These are phyloP conservation scores for Kwoniella pini DNA, from an alignment of 768 basidiomycete species.

Conservation along the genomic window DNA sequence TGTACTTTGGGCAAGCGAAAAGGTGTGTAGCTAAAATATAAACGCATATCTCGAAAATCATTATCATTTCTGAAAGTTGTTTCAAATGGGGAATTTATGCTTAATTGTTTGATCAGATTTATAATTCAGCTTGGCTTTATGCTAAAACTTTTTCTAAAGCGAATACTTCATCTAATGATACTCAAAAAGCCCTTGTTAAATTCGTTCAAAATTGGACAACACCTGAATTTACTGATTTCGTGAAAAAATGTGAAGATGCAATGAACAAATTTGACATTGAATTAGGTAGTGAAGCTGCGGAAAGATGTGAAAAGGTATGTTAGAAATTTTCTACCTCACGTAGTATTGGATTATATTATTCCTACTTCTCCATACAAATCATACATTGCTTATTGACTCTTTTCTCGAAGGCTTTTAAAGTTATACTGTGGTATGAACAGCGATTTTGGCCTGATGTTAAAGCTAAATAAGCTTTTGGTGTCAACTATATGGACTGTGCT, in stretches of 20 bases:
- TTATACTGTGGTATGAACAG: slow-evolving; percentile 26
- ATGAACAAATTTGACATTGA: slow-evolving; percentile 49
- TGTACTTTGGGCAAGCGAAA: slow-evolving; percentile 78
- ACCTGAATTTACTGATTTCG: slow-evolving; percentile 50
- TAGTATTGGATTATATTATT: too few species aligned
- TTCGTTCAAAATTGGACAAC: slow-evolving; percentile 69
- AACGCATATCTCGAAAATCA: too few species aligned
- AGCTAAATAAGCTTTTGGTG: background rate
- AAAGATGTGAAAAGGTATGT: slow-evolving; percentile 29
- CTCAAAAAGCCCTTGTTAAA: slow-evolving; percentile 52
- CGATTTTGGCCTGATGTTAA: slow-evolving; percentile 31
- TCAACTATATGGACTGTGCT: background rate
- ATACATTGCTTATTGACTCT: too few species aligned
- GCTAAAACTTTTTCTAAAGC: slow-evolving; percentile 48
- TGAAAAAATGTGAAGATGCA: slow-evolving; percentile 35
- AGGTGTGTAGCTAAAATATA: too few species aligned
- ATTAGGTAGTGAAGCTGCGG: slow-evolving; percentile 9
- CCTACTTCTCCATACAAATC: too few species aligned
- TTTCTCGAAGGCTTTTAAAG: slow-evolving; percentile 22
- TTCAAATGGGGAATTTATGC: too few species aligned
- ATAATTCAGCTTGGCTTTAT: slow-evolving; percentile 68
- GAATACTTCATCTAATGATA: slow-evolving; percentile 5
- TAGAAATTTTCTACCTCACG: background rate
- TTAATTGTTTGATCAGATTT: slow-evolving; percentile 58
- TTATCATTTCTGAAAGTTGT: too few species aligned